A percentile compares a stretch with the other conserved stretches of the same genome.
Conservation (phyloP, 495 filamentous ascomycete species). For the Extremus antarcticus region DNA sequence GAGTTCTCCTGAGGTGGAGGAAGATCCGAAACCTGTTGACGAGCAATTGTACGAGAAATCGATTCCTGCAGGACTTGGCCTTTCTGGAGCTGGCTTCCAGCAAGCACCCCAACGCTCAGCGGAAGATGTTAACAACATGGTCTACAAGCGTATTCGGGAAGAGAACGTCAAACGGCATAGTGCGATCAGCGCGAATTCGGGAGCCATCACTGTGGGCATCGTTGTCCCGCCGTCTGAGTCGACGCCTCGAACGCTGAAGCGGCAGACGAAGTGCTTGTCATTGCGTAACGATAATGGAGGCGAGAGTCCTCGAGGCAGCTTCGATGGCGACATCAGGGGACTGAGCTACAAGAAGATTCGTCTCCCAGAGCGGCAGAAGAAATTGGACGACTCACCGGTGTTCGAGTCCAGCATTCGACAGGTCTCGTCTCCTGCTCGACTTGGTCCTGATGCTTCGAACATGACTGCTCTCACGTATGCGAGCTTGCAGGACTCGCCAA, state of each 20-base stretch:
- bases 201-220: neutral
- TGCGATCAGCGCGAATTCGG: slow-evolving; percentile 1
- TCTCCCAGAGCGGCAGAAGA: neutral
- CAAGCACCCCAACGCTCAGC: neutral
- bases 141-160: slow-evolving; percentile 18
- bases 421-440: slow-evolving; percentile 1
- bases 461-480: slow-evolving; percentile 6
- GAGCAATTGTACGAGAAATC: neutral
- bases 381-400: neutral
- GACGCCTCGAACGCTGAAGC: slow-evolving; percentile 1
- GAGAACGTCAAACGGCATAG: slow-evolving; percentile 17
- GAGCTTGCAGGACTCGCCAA: slow-evolving; percentile 3
- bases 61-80: neutral
- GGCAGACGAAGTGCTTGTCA: neutral
- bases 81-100: neutral
- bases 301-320: neutral
- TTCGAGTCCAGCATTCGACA: slow-evolving; percentile 3
- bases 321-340: neutral
- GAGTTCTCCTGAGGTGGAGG: neutral
- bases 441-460: neutral
- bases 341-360: neutral
- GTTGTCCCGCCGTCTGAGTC: neutral
- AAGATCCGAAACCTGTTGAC: neutral
- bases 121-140: slow-evolving; percentile 15
- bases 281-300: neutral